These are phyloP conservation scores for Trichoderma atroviride DNA, from an alignment of 2,329 filamentous ascomycete species.

Conservation along the genomic window DNA sequence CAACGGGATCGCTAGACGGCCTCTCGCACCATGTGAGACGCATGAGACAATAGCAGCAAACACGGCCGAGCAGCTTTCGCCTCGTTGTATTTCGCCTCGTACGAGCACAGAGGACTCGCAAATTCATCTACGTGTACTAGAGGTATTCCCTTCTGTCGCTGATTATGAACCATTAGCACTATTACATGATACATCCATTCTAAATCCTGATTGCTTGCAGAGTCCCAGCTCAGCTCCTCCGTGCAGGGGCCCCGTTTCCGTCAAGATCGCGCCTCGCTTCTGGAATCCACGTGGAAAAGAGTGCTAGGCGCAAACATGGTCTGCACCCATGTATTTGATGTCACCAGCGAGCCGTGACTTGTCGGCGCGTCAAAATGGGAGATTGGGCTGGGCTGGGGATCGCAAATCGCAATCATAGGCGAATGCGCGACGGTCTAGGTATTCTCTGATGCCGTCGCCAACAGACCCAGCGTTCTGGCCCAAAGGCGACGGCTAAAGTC, in stretches of 20 bases:
- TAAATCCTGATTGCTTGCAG: neutral
- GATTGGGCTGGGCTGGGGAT: neutral
- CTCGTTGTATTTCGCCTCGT: neutral
- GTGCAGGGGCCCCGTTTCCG: neutral
- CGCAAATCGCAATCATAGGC: slow-evolving; percentile 2
- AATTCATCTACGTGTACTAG: neutral
- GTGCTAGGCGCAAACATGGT: slow-evolving; percentile 13
- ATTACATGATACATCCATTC: neutral
- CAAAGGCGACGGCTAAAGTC: neutral
- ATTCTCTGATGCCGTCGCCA: neutral
- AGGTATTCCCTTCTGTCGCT: neutral
- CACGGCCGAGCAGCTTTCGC: neutral
- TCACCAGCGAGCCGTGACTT: slow-evolving; percentile 21
- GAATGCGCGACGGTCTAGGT: neutral
- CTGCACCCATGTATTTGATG: slow-evolving; percentile 3
- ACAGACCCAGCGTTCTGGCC: neutral
- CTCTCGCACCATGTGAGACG: neutral
- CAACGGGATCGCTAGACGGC: slow-evolving; percentile 9
- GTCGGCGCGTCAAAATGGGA: slow-evolving; percentile 4
- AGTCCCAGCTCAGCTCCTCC: neutral
- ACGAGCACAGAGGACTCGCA: neutral
- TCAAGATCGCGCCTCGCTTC: slow-evolving; percentile 24
- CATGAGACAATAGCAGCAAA: neutral
- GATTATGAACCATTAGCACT: neutral
- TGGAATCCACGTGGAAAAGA: slow-evolving; percentile 23